phyloP scores from a whole-genome alignment of 164 flowering plant species.

The Paratinospora sagittata region DNA sequence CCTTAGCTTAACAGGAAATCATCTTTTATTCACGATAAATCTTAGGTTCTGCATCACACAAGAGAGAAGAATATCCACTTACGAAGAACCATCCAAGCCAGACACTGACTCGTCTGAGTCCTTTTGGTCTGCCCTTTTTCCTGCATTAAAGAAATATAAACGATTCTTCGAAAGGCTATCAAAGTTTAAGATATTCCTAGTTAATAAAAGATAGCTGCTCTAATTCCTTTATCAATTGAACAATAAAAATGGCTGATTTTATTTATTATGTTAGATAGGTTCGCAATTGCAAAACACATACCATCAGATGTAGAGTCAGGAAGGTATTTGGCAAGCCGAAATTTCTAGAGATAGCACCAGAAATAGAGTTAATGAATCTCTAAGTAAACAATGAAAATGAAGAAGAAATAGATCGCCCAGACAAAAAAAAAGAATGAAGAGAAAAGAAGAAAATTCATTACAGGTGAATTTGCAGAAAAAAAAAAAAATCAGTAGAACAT shows the following conservation, averaged over 20 bases:
- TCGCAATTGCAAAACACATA: slow-evolving; percentile 19
- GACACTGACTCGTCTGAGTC: slow-evolving; percentile 59
- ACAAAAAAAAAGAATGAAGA: too few relatives aligned
- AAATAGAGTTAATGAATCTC: background rate
- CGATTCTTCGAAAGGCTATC: background rate
- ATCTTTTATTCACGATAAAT: background rate
- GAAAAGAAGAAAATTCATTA: too few relatives aligned
- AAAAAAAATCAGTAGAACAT: background rate
- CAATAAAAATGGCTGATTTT: background rate
- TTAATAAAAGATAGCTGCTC: background rate
- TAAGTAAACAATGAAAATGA: background rate
- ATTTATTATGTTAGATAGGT: background rate
- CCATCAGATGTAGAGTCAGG: slow-evolving; percentile 91
- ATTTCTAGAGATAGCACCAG: slow-evolving; percentile 57
- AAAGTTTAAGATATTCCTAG: background rate
- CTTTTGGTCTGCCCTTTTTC: slow-evolving; percentile 68
- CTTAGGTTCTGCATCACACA: background rate
- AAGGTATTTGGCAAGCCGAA: slow-evolving; percentile 88
- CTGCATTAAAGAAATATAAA: slow-evolving; percentile 22
- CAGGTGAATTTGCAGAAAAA: too few relatives aligned
- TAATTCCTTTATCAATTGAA: background rate
- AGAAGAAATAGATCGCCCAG: background rate
- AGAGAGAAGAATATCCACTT: slow-evolving; percentile 32
- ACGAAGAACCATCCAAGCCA: slow-evolving; percentile 74
- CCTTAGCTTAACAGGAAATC: background rate